Evolutionary conservation across 768 basidiomycete species (phyloP).

Genomic region (Termitomyces bulborhizus): DNA sequence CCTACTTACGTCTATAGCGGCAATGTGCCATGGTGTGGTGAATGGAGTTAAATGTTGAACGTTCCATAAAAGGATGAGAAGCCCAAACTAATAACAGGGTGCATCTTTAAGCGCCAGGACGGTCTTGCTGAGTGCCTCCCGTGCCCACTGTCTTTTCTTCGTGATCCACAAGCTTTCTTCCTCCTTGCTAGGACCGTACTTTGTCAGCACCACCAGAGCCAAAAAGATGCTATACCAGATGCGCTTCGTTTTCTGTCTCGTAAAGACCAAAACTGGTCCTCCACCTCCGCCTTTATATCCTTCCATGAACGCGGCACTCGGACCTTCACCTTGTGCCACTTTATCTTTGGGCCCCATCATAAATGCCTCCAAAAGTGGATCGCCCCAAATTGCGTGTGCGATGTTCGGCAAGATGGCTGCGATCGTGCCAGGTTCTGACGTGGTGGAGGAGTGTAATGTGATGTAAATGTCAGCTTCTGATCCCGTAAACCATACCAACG

Average conservation of each 20-base stretch:
- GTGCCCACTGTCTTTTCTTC: constrained; percentile 33
- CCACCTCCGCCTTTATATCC: constrained; percentile 54
- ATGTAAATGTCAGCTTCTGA: constrained; percentile 55
- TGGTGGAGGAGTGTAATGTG: constrained; percentile 21
- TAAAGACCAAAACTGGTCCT: constrained; percentile 43
- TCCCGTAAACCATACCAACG: constrained; percentile 58
- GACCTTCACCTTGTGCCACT: constrained; percentile 23
- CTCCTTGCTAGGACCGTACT: constrained; percentile 18
- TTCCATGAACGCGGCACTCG: constrained; percentile 46
- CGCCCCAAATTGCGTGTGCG: constrained; percentile 64
- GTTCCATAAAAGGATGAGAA: neutral
- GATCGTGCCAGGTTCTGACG: constrained; percentile 22
- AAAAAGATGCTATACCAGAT: constrained; percentile 72
- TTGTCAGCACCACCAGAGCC: constrained; percentile 46
- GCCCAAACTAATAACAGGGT: constrained; percentile 26
- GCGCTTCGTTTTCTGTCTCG: constrained; percentile 69
- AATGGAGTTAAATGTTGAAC: neutral
- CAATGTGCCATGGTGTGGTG: neutral
- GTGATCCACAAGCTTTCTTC: constrained; percentile 12
- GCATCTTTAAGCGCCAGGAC: constrained; percentile 42
- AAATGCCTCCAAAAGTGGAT: constrained; percentile 65
- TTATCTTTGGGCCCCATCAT: constrained; percentile 32
- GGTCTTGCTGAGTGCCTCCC: constrained; percentile 30
- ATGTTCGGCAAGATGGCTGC: constrained; percentile 44
- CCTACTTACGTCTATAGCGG: neutral